Percentiles rank a stretch among this genome's conserved stretches.
These are phyloP conservation scores for Xylariaceae sp. DNA, from an alignment of 2,329 filamentous ascomycete species.

Conservation along the genomic window DNA sequence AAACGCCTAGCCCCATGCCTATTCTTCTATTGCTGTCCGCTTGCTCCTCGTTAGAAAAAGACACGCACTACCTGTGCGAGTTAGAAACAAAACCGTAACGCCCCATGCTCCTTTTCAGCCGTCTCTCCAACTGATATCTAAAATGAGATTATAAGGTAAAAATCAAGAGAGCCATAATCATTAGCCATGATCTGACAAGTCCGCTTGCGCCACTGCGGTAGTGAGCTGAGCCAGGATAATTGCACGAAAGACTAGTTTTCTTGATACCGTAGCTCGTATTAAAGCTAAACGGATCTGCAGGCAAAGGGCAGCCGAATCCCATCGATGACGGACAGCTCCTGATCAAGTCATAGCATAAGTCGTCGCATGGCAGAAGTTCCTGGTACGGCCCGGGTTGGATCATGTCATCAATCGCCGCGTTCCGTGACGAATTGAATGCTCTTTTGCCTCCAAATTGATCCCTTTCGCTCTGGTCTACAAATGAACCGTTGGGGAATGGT, in stretches of 20 bases:
- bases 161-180: conserved; percentile 12
- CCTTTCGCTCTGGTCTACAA: conserved; percentile 35
- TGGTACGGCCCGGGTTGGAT: conserved; percentile 88
- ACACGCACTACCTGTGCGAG: no score
- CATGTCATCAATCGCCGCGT: conserved; percentile 63
- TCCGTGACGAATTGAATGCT: conserved; percentile 59
- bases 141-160: conserved; percentile 8
- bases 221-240: conserved; percentile 57
- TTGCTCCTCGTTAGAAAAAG: conserved; percentile 11
- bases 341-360: conserved; percentile 82
- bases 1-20: conserved; percentile 25
- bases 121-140: background rate
- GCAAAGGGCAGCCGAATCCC: conserved; percentile 68
- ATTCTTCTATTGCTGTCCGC: conserved; percentile 11
- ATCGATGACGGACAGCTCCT: conserved; percentile 77
- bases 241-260: conserved; percentile 42
- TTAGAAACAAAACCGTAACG: conserved; percentile 13
- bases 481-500: conserved; percentile 65
- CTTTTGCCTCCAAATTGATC: conserved; percentile 22
- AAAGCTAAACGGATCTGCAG: conserved; percentile 33
- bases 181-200: conserved; percentile 18
- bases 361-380: conserved; percentile 83
- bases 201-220: conserved; percentile 36
- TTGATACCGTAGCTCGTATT: conserved; percentile 41
- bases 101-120: conserved; percentile 7